Base-by-base conservation (phyloP, 768 basidiomycete species). In the Candolleomyces aberdarensis region DNA sequence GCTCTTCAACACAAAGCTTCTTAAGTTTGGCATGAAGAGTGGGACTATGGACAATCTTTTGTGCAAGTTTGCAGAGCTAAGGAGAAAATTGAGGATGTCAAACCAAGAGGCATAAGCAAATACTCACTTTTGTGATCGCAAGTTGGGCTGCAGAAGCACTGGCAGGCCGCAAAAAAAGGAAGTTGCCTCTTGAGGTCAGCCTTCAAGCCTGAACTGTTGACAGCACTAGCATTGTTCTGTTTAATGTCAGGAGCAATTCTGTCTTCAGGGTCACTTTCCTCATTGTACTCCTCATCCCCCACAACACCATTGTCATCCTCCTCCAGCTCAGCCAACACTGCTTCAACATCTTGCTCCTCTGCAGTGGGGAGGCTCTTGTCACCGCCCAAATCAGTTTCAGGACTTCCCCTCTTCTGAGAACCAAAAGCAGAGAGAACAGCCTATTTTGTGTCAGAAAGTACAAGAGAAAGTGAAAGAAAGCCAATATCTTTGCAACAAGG, bases 141-240 rank as follows among this genome's bases (percentile, higher is more conserved):
- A 44, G n/a, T n/a, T 26, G 7, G 3, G 15, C 56, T 5, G 22
- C 5, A 22, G 20, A 29, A 10, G 40, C 40, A n/a, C 14, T 5
- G 5, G 17, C 39, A 15, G 41, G 6, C 41, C 43, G 39, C 10
- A n/a, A 4, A 4, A 13, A 3, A 14, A 57, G 15, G 10, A 7
- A 7, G 20, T 20, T 29, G 19, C 32, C 41, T n/a, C n/a, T n/a
- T n/a, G 22, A 44, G 41, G 8, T 17, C 40, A 0, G 72, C 76
- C 5, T 71, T 76, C 48, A 78, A 76, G 78, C 76, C 53, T 50
- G 69, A 58, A 3, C 3, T 26, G 58, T 14, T 56, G 3, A 36
- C 55, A 63, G 9, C 72, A 68, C 10, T 72, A 66, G 29, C 70
- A 71, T 50, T 63, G 65, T 3, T 71, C 68, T 9, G 57, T 55